Evolutionary conservation across 2,329 filamentous ascomycete species (phyloP), one percentile per base, ranked within the genome.

Genomic region (Geosmithia flava): DNA sequence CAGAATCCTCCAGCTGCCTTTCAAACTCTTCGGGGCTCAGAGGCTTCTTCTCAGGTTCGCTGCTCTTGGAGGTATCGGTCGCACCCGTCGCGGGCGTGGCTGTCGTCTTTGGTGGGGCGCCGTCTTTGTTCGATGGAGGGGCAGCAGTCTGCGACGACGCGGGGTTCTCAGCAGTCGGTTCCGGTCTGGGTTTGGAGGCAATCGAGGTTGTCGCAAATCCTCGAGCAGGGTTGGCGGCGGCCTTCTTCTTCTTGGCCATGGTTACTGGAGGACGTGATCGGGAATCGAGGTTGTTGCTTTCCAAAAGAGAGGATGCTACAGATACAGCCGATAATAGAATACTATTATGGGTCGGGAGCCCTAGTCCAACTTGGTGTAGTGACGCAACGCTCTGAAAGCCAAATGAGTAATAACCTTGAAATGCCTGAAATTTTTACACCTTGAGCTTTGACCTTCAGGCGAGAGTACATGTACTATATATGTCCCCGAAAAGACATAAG

Each of bases 221-320:
- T 64, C 93, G 78, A 40, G 89, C 88, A 51, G 90, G 87, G 65
- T 96, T 97, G 30, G 83, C 79, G 23, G 80, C 78, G 48, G 85
- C 76, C 76, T 96, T 97, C 74, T 88, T 94, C 71, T 96, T 95
- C 70, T 95, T 95, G 49, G 85, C 83, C 86, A 91, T 91, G 17
- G 45, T 27, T 41, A 3, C 20, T 30, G 43, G 3, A 27, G 20
- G 20, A 3, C 11, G 20, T 29, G 16, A 15, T 42, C 40, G 4
- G 23, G 40, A 19, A 19, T 4, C 15, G 20, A 19, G 7, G 13
- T 42, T 42, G 40, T 19, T 42, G 40, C 33, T 42, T 10, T n/a
- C n/a, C 10, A 42, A 16, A 19, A 42, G 40, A 19, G 15, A 19
- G 7, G 23, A 45, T 33, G 27, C 10, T 30, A 45, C 17, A 45